phyloP scores from a whole-genome alignment of 1,139 yeast genomes.

The Geotrichum bryndzae region DNA sequence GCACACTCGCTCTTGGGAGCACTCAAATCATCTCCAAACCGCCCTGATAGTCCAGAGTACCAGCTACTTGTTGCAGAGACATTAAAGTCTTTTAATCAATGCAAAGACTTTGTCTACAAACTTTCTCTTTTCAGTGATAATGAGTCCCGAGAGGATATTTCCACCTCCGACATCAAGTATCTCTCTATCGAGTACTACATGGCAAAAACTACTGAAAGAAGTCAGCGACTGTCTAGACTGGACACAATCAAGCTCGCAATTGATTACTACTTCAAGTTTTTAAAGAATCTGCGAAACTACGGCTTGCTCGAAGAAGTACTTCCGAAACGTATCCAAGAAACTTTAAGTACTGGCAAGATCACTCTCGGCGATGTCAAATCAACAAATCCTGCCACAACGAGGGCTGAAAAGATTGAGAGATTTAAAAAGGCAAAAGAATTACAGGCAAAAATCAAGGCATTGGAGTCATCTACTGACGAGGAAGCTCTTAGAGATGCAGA shows the following conservation, averaged over 20 bases:
- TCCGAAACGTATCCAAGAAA: constrained; percentile 19
- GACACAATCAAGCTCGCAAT: constrained; percentile 20
- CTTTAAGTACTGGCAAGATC: constrained; percentile 13
- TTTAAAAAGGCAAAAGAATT: constrained; percentile 57
- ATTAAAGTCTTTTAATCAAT: constrained; percentile 19
- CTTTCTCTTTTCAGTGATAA: constrained; percentile 52
- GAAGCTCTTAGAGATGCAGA: constrained; percentile 51
- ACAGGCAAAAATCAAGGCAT: constrained; percentile 26
- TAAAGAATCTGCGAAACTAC: constrained; percentile 13
- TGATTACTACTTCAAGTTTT: constrained; percentile 16
- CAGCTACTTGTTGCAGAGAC: constrained; percentile 20
- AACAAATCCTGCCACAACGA: constrained; percentile 47
- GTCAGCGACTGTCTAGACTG: constrained; percentile 15
- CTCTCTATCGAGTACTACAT: constrained; percentile 46
- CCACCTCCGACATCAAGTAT: constrained; percentile 49
- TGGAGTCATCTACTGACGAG: constrained; percentile 32
- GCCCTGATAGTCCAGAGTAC: constrained; percentile 21
- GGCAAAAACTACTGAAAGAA: constrained; percentile 35
- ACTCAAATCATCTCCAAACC: constrained; percentile 9
- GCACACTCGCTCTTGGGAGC: constrained; percentile 15
- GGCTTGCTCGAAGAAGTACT: constrained; percentile 10
- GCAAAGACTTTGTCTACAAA: constrained; percentile 26
- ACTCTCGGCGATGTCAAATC: constrained; percentile 28
- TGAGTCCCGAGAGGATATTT: constrained; percentile 52
- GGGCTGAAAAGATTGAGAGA: constrained; percentile 69